These are phyloP conservation scores for Peterozyma toletana DNA, from an alignment of 805 yeast species.

Conservation along the genomic window DNA sequence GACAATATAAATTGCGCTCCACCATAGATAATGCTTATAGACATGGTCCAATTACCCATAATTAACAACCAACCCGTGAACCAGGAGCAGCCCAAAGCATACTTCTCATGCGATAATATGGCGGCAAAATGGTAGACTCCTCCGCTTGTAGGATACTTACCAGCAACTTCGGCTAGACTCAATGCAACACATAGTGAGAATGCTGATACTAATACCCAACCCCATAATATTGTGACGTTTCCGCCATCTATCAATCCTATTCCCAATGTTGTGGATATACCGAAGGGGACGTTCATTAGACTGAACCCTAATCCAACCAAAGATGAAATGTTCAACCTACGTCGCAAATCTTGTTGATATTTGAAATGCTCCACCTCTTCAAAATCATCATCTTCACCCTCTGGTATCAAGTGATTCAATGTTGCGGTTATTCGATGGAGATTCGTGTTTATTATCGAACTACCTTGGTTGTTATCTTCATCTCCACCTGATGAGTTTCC, in stretches of 20 bases:
- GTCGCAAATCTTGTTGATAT: slow-evolving; percentile 63
- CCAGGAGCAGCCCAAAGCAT: slow-evolving; percentile 62
- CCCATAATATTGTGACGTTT: slow-evolving; percentile 67
- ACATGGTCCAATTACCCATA: slow-evolving; percentile 74
- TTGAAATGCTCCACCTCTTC: slow-evolving; percentile 66
- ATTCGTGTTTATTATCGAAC: not conserved
- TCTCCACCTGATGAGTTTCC: too few relatives aligned
- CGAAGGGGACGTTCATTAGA: slow-evolving; percentile 76
- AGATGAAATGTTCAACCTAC: slow-evolving; percentile 62
- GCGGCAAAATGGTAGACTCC: slow-evolving; percentile 76
- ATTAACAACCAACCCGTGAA: slow-evolving; percentile 71
- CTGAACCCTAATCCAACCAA: slow-evolving; percentile 76
- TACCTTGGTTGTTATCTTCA: not conserved
- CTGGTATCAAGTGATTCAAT: slow-evolving; percentile 7
- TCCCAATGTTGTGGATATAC: slow-evolving; percentile 66
- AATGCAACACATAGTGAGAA: slow-evolving; percentile 60
- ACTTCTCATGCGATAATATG: slow-evolving; percentile 50
- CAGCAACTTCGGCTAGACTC: slow-evolving; percentile 70
- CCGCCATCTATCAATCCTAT: slow-evolving; percentile 74
- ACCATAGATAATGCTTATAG: slow-evolving; percentile 65
- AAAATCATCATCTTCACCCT: slow-evolving; percentile 33
- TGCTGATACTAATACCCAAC: slow-evolving; percentile 61
- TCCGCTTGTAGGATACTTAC: slow-evolving; percentile 72
- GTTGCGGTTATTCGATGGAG: not conserved
- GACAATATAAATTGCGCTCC: slow-evolving; percentile 71